Evolutionary conservation across 1,139 yeast genomes (phyloP).

Genomic region (Scheffersomyces quercinus): DNA sequence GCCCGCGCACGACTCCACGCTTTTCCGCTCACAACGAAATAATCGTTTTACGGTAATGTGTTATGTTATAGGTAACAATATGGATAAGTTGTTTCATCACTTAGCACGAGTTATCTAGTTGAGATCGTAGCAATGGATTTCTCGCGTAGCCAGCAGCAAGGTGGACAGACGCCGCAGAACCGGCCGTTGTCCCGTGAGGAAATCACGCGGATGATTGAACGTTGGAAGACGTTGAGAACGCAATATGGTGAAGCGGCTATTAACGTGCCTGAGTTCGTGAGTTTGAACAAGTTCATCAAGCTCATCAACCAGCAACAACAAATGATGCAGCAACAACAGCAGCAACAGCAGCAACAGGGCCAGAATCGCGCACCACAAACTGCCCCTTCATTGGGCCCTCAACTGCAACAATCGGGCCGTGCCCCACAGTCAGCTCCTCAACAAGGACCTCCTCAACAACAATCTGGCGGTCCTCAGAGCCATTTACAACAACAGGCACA

Average conservation of each 20-base stretch:
- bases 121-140: no score
- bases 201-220: conserved; percentile 44
- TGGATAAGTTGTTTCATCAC: no score
- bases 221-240: conserved; percentile 63
- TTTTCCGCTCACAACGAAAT: no score
- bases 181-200: conserved; percentile 39
- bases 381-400: conserved; percentile 4
- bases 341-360: conserved; percentile 9
- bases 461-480: conserved; percentile 2
- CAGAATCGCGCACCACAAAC: conserved; percentile 7
- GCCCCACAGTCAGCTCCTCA: no score
- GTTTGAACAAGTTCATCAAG: conserved; percentile 56
- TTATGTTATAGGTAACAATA: no score
- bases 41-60: no score
- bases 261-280: conserved; percentile 61
- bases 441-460: conserved; percentile 5
- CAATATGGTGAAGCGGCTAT: conserved; percentile 68
- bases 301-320: conserved; percentile 50
- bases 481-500: conserved; percentile 9
- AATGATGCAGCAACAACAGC: conserved; percentile 18
- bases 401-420: conserved; percentile 6
- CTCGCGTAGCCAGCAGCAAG: no score
- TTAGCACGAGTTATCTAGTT: no score
- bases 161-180: conserved; percentile 8
- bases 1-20: no score